Evolutionary conservation across 352 stramenopile genomes (phyloP).

Genomic region (Pythium dissotocum): DNA sequence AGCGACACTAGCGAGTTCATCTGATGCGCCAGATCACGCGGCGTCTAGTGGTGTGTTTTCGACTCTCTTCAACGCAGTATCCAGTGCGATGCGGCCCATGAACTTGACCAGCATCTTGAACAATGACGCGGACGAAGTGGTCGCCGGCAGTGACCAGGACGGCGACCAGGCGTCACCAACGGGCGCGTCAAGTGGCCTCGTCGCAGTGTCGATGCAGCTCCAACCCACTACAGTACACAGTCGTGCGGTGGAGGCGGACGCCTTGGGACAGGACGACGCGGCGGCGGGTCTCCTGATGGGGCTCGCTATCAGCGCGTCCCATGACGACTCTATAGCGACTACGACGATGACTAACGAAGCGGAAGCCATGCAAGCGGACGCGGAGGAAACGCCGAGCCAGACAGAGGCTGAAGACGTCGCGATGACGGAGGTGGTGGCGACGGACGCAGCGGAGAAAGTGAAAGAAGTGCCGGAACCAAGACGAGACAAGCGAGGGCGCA

Average conservation of each 20-base stretch:
- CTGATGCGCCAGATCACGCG: neutral
- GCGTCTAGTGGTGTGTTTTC: neutral
- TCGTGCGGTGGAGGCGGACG: neutral
- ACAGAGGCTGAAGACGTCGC: neutral
- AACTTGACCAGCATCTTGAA: constrained; percentile 10
- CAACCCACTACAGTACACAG: neutral
- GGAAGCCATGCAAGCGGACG: neutral
- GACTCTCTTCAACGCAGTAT: neutral
- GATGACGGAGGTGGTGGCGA: neutral
- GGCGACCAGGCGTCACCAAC: constrained; percentile 5
- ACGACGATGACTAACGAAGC: neutral
- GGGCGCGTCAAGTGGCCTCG: neutral
- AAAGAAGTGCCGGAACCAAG: neutral
- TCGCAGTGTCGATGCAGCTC: neutral
- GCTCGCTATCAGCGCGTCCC: neutral
- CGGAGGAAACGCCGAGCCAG: neutral
- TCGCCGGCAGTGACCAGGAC: constrained; percentile 16
- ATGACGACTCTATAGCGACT: neutral
- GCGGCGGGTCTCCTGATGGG: constrained; percentile 1
- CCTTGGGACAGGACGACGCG: neutral
- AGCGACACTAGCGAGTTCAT: neutral
- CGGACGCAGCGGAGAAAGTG: neutral
- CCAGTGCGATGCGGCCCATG: neutral
- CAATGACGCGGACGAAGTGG: constrained; percentile 4
- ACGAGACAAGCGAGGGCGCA: neutral